Evolutionary conservation across 495 filamentous ascomycete species (phyloP).

Genomic region (Cercophora newfieldiana): DNA sequence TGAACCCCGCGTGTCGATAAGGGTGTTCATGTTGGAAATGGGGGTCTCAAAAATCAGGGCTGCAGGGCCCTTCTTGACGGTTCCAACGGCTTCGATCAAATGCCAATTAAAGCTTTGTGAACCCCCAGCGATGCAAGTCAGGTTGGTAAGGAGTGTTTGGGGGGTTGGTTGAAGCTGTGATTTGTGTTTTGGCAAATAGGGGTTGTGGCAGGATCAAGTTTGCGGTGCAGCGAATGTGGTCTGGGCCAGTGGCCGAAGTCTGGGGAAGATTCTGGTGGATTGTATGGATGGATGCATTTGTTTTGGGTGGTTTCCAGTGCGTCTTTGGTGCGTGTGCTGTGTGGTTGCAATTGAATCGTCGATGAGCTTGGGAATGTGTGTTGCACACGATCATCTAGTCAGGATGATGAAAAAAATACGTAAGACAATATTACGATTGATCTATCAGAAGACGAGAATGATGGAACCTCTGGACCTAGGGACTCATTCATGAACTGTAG

Average conservation of each 20-base stretch:
- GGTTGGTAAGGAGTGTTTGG: neutral
- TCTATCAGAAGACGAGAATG: no score
- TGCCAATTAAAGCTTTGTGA: neutral
- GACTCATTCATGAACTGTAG: no score
- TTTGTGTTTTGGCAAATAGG: slow-evolving; percentile 3
- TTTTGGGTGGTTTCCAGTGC: neutral
- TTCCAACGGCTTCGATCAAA: slow-evolving; percentile 1
- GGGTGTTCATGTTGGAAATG: neutral
- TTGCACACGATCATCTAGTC: no score
- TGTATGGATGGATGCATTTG: neutral
- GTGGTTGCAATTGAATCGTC: neutral
- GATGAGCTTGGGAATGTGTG: neutral
- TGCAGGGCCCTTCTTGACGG: neutral
- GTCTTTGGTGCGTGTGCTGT: neutral
- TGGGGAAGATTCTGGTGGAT: neutral
- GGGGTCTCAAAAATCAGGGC: no score
- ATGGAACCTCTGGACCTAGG: no score
- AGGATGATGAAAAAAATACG: no score
- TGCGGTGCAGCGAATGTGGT: neutral
- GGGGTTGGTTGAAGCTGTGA: neutral
- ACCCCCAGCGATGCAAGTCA: neutral
- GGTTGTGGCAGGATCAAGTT: neutral
- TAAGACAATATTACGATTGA: no score
- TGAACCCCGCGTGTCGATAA: neutral
- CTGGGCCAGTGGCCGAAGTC: neutral